Conservation (phyloP, 2,329 filamentous ascomycete species). For the Fusarium citri region DNA sequence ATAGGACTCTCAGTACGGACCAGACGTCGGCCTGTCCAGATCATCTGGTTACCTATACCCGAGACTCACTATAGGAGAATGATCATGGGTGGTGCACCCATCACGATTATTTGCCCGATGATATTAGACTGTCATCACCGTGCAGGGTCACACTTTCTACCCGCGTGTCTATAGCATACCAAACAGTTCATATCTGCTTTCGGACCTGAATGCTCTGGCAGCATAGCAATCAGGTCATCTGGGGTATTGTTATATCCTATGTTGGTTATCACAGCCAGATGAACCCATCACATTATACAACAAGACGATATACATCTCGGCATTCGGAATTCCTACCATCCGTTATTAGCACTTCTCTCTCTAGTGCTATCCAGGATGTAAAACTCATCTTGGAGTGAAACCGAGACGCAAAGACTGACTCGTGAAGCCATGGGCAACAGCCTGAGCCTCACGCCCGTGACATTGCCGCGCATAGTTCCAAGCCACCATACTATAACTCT, state of each 20-base stretch:
- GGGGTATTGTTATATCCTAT: not conserved
- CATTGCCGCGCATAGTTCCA: slow-evolving; percentile 4
- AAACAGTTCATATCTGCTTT: not conserved
- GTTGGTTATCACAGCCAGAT: not conserved
- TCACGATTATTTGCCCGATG: not conserved
- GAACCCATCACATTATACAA: not conserved
- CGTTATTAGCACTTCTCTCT: not conserved
- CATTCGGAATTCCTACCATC: not conserved
- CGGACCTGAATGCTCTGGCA: not conserved
- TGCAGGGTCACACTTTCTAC: slow-evolving; percentile 1
- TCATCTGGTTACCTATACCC: slow-evolving; percentile 1
- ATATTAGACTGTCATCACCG: slow-evolving; percentile 5
- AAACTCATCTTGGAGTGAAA: not conserved
- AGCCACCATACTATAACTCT: not conserved
- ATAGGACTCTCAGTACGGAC: slow-evolving; percentile 5
- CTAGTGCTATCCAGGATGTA: not conserved
- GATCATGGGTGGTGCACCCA: slow-evolving; percentile 6
- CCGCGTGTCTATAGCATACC: not conserved
- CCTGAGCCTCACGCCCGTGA: not conserved
- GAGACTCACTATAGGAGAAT: slow-evolving; percentile 6
- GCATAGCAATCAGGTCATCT: not conserved
- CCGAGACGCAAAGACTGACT: slow-evolving; percentile 23
- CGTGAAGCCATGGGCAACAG: slow-evolving; percentile 23
- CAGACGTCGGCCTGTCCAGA: not conserved
- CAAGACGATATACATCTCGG: not conserved